Conservation (phyloP, 2,329 filamentous ascomycete species). For the Botrytis deweyae region DNA sequence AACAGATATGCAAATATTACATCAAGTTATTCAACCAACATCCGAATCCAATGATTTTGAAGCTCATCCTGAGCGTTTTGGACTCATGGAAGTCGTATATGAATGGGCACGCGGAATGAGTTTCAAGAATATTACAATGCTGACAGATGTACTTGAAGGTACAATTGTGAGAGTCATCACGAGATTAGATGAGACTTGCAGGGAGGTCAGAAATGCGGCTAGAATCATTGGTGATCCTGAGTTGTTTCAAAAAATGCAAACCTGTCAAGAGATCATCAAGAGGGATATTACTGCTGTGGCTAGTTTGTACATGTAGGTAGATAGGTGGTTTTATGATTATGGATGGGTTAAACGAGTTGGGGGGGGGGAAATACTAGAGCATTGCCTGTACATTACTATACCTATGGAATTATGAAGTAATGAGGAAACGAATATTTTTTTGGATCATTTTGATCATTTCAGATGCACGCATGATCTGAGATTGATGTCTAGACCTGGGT, state of each 20-base stretch:
- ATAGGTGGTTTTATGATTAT: neutral
- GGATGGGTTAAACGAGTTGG: neutral
- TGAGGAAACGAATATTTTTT: neutral
- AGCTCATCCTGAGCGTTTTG: slow-evolving; percentile 75
- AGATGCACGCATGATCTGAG: neutral
- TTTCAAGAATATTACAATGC: slow-evolving; percentile 93
- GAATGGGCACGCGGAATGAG: slow-evolving; percentile 98
- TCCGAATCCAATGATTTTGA: slow-evolving; percentile 94
- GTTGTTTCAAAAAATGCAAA: slow-evolving; percentile 94
- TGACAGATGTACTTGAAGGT: slow-evolving; percentile 95
- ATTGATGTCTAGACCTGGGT: neutral
- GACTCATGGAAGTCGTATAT: slow-evolving; percentile 95
- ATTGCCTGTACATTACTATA: neutral
- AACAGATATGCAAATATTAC: slow-evolving; percentile 81
- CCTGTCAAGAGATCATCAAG: slow-evolving; percentile 96
- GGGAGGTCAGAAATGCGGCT: slow-evolving; percentile 96
- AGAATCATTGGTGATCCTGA: slow-evolving; percentile 92
- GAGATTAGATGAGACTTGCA: slow-evolving; percentile 88
- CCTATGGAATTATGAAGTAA: slow-evolving; percentile 2
- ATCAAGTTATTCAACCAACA: slow-evolving; percentile 87
- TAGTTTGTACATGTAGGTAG: slow-evolving; percentile 82
- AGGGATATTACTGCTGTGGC: slow-evolving; percentile 90
- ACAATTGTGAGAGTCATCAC: slow-evolving; percentile 97
- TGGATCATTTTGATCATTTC: neutral
- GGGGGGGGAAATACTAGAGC: neutral